Conservation (phyloP, 495 filamentous ascomycete species). For the Aspergillus funiculosus region DNA sequence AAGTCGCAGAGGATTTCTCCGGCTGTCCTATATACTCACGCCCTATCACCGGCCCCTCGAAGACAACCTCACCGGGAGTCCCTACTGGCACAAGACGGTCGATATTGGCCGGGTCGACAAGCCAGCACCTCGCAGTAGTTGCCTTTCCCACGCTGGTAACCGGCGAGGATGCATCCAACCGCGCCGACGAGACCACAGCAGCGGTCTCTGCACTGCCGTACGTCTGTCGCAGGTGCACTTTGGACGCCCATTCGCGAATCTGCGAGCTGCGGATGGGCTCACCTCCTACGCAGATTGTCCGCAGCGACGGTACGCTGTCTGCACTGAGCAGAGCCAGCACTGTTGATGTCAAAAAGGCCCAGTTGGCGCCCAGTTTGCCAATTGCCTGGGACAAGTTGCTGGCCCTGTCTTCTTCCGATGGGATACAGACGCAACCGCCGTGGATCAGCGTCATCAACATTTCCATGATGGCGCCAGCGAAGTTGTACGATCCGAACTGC, state of each 20-base stretch:
- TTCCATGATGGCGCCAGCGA: conserved; percentile 38
- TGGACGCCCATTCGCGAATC: too few relatives aligned
- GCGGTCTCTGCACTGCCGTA: too few relatives aligned
- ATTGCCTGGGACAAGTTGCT: background rate
- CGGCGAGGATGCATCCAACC: too few relatives aligned
- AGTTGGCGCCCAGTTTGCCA: background rate
- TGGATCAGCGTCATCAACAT: conserved; percentile 18
- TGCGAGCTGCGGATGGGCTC: too few relatives aligned
- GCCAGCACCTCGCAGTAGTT: background rate
- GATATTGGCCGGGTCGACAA: background rate
- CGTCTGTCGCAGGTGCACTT: too few relatives aligned
- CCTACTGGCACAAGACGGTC: background rate
- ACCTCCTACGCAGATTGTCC: too few relatives aligned
- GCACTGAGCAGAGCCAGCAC: too few relatives aligned
- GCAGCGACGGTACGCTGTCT: too few relatives aligned
- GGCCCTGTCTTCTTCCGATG: conserved; percentile 30
- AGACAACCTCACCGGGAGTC: conserved; percentile 35
- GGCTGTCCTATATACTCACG: conserved; percentile 42
- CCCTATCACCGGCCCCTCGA: conserved; percentile 47
- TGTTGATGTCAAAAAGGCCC: too few relatives aligned
- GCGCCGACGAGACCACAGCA: too few relatives aligned
- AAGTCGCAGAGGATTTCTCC: conserved; percentile 35
- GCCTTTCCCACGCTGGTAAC: too few relatives aligned
- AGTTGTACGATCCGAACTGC: conserved; percentile 41
- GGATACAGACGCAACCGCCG: conserved; percentile 35